Conservation (phyloP, 805 yeast genomes). For the Cyberlindnera suaveolens region DNA sequence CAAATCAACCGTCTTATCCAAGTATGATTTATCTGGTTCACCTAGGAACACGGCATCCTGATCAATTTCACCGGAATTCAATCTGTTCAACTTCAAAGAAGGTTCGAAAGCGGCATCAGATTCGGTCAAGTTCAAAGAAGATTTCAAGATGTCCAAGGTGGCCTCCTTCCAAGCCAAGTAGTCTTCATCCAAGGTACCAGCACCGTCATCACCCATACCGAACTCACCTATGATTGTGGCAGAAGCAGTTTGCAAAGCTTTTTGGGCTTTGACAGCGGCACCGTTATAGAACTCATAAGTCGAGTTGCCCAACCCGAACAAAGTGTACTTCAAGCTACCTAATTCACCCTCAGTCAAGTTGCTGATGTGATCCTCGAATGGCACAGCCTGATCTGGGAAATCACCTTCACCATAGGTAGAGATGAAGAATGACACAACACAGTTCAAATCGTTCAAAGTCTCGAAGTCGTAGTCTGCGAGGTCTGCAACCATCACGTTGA, state of each 20-base stretch:
- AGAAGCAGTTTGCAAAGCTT: conserved; percentile 51
- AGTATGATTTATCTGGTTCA: conserved; percentile 54
- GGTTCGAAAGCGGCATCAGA: conserved; percentile 79
- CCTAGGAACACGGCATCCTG: conserved; percentile 58
- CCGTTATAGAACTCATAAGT: conserved; percentile 91
- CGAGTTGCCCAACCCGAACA: conserved; percentile 91
- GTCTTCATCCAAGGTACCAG: conserved; percentile 93
- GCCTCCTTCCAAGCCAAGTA: conserved; percentile 88
- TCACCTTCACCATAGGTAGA: conserved; percentile 99
- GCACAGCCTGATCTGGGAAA: conserved; percentile 91
- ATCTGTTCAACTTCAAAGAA: conserved; percentile 37
- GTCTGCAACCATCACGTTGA: conserved; percentile 81
- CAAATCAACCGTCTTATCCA: conserved; percentile 26
- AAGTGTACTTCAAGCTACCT: conserved; percentile 54
- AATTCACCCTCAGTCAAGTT: conserved; percentile 48
- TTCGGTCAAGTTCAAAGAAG: conserved; percentile 63
- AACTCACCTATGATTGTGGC: conserved; percentile 68
- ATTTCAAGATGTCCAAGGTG: conserved; percentile 59
- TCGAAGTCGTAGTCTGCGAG: conserved; percentile 86
- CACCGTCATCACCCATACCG: conserved; percentile 95
- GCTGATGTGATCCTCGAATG: conserved; percentile 65
- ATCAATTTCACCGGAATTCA: conserved; percentile 32
- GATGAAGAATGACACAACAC: conserved; percentile 67
- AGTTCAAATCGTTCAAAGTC: conserved; percentile 56
- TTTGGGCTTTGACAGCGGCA: conserved; percentile 58